phyloP scores from a whole-genome alignment of 1,139 yeast species.

The Kluyveromyces sp. region DNA sequence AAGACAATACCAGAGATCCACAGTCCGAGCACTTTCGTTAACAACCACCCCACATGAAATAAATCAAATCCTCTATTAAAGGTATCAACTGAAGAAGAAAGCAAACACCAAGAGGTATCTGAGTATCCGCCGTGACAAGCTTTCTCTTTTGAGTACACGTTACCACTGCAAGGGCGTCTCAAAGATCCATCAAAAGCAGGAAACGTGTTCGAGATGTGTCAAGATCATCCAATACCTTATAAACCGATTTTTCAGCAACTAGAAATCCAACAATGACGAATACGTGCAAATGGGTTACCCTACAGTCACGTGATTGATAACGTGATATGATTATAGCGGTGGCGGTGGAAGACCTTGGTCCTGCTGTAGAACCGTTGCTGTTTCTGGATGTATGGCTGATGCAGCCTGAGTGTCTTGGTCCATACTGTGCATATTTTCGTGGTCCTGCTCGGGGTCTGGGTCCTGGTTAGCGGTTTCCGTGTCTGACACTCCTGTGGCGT shows the following conservation, averaged over 20 bases:
- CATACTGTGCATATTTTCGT: too few relatives aligned
- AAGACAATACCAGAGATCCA: too few relatives aligned
- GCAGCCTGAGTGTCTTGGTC: neutral
- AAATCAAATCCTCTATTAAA: neutral
- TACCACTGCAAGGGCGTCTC: too few relatives aligned
- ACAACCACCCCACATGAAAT: neutral
- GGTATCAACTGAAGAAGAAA: too few relatives aligned
- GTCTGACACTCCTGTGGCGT: neutral
- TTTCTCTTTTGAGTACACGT: too few relatives aligned
- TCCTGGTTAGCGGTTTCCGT: neutral
- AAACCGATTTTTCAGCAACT: too few relatives aligned
- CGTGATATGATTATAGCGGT: neutral
- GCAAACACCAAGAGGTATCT: too few relatives aligned
- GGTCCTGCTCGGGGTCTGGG: too few relatives aligned
- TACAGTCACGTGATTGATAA: neutral
- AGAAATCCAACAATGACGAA: neutral
- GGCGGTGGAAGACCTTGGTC: neutral
- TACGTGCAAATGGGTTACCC: too few relatives aligned
- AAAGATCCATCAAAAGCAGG: too few relatives aligned
- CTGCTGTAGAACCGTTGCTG: neutral
- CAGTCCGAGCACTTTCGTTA: too few relatives aligned
- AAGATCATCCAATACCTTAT: neutral
- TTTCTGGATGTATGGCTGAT: neutral
- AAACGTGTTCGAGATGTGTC: neutral
- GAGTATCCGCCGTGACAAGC: too few relatives aligned